phyloP scores from a whole-genome alignment of 768 basidiomycete genomes.

The Tulasnella sp. region DNA sequence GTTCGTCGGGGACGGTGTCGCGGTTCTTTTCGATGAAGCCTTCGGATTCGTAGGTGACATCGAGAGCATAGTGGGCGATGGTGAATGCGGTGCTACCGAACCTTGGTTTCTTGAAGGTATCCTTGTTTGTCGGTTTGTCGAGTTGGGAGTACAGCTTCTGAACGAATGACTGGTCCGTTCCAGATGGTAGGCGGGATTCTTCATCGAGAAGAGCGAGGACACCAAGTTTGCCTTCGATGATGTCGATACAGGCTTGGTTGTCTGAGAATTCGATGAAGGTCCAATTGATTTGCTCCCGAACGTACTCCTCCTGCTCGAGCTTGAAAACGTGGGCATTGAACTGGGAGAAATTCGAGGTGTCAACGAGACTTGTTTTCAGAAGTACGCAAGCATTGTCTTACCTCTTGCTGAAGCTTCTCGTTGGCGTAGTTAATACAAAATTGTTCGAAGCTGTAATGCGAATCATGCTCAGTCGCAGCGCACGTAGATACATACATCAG shows the following conservation, averaged over 20 bases:
- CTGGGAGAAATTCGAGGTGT: constrained; percentile 34
- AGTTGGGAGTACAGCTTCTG: constrained; percentile 87
- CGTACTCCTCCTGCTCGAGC: constrained; percentile 98
- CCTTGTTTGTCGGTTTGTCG: constrained; percentile 72
- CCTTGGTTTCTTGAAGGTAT: constrained; percentile 96
- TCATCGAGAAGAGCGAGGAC: constrained; percentile 92
- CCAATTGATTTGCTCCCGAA: constrained; percentile 98
- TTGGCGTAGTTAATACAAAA: constrained; percentile 99
- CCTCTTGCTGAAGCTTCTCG: constrained; percentile 96
- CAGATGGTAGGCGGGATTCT: constrained; percentile 91
- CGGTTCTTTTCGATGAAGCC: constrained; percentile 99
- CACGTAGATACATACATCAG: constrained; percentile 36
- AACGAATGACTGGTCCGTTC: constrained; percentile 85
- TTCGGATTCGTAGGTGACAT: constrained; percentile 97
- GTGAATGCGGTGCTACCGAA: constrained; percentile 97
- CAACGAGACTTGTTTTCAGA: neutral
- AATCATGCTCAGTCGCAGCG: constrained; percentile 10
- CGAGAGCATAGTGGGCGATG: constrained; percentile 94
- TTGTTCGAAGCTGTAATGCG: constrained; percentile 56
- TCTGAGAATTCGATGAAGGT: constrained; percentile 99
- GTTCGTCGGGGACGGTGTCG: constrained; percentile 98
- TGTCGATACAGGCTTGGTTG: constrained; percentile 97
- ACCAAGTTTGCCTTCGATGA: constrained; percentile 95
- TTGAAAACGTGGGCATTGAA: constrained; percentile 99
- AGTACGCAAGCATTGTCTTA: constrained; percentile 30